Evolutionary conservation across 2,329 filamentous ascomycete genomes (phyloP), one percentile per base, ranked within the genome.

Genomic region (Diaporthe citri): DNA sequence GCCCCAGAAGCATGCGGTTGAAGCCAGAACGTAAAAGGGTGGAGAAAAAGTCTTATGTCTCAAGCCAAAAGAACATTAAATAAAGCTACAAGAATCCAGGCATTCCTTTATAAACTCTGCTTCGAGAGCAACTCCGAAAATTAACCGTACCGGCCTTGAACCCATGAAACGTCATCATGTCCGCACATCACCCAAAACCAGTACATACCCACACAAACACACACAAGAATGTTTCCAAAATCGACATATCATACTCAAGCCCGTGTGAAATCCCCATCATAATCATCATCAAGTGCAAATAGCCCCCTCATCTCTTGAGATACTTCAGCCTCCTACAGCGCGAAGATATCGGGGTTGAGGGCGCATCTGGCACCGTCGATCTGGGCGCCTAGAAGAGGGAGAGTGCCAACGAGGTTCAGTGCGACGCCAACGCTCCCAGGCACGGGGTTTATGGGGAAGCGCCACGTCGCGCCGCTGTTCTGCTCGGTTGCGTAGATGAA

Each of bases 311-410:
- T n/a, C 22, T 22, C 22, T 7, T 6, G 31, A 51, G 10, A 15
- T 22, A 31, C 13, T 25, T 8, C 8, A 36, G 46, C 15, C 46
- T 67, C 31, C 13, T 64, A 41, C 4, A 9, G 4, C 20, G 43
- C 43, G 22, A 20, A 8, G 46, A 67, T 34, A 13, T 39, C 13
- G 31, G 8, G 6, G 22, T 28, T 67, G 64, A 28, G 20, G 4
- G 64, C 28, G 64, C 64, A 67, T n/a, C 46, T 67, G 64, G 64
- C 64, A 39, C 64, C 64, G 46, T 67, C 64, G 64, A 67, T 67
- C 31, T 10, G 10, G 10, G 20, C 15, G 34, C 56, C 56, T 1
- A 20, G 5, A 5, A 51, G 10, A 66, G 60, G 43, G 15, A 22
- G 5, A 36, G 46, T 7, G 13, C 64, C 64, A 20, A 48, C 17